These are phyloP conservation scores for Kickxella alabastrina DNA, from an alignment of 192 early-diverging fungal species.

Conservation along the genomic window DNA sequence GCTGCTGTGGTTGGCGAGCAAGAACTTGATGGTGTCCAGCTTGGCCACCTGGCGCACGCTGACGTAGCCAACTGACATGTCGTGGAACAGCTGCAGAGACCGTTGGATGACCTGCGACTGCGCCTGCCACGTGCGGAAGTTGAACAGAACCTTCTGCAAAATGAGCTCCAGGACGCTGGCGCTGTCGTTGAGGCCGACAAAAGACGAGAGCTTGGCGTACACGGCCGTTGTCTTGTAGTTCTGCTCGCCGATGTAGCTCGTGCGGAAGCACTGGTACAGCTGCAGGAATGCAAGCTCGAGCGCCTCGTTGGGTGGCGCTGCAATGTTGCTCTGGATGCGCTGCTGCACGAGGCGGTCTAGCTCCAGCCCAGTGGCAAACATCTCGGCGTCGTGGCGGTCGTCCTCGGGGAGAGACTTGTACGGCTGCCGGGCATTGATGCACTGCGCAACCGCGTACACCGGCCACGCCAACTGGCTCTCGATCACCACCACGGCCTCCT, in stretches of 20 bases:
- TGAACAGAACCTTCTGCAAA: slow-evolving; percentile 52
- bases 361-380: slow-evolving; percentile 64
- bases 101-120: slow-evolving; percentile 56
- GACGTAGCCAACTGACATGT: slow-evolving; percentile 73
- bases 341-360: slow-evolving; percentile 66
- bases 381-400: slow-evolving; percentile 72
- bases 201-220: slow-evolving; percentile 59
- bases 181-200: slow-evolving; percentile 67
- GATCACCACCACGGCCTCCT: slow-evolving; percentile 45
- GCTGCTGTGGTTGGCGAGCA: slow-evolving; percentile 71
- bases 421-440: slow-evolving; percentile 68
- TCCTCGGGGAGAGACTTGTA: slow-evolving; percentile 75
- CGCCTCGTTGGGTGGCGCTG: slow-evolving; percentile 54
- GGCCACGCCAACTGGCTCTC: slow-evolving; percentile 76
- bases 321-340: slow-evolving; percentile 53
- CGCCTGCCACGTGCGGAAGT: slow-evolving; percentile 60
- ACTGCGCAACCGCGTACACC: slow-evolving; percentile 68
- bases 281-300: slow-evolving; percentile 79
- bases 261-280: slow-evolving; percentile 73
- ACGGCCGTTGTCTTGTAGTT: slow-evolving; percentile 59
- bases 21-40: slow-evolving; percentile 62
- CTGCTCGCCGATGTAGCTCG: slow-evolving; percentile 77
- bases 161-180: slow-evolving; percentile 31
- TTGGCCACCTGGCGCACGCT: slow-evolving; percentile 73
- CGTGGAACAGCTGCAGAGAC: slow-evolving; percentile 71